Base-by-base conservation (phyloP, 495 filamentous ascomycete species). In the Alectoria sarmentosa region DNA sequence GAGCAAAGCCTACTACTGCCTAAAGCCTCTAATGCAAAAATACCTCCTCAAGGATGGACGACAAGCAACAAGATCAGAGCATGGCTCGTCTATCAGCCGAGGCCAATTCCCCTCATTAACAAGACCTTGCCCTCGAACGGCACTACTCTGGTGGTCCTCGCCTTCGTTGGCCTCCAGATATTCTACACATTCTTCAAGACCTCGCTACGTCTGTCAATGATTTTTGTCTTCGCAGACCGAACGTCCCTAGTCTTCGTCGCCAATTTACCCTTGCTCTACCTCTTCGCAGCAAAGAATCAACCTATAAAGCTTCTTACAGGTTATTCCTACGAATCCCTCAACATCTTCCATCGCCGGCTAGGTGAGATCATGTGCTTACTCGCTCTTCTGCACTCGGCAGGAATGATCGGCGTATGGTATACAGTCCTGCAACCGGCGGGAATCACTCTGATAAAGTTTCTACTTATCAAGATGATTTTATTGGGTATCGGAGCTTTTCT, bases 241-340 rank as follows among this genome's bases (percentile, higher is more conserved):
- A 75, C 77, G 38, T 82, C 82, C 9, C 65, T 80, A 21, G 61
- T 84, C 7, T 84, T 84, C 67, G 71, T 82, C 34, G 80, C 80
- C 64, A 86, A 88, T 68, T 76, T 88, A 0, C 83, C 84, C 2
- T 73, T 85, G 21, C 73, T 88, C 10, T 86, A 88, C 71, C 74
- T 88, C 30, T 76, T 89, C 2, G 74, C 81, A 5, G 83, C 85
- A 60, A 89, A 88, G 69, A 88, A 84, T 66, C 83, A 84, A 57
- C 85, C 84, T 0, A 65, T 88, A 14, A 80, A 79, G 36, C 65
- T 78, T 1, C 71, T 87, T 19, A 87, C 85, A 0, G 84, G 85
- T 15, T 79, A 78, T 62, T 86, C 84, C 1, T 88, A 88, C 69
- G 84, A 87, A 71, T 78, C 79, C 9, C 76, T 88, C 49, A 88